Evolutionary conservation across 2,329 filamentous ascomycete species (phyloP), one percentile per base, ranked within the genome.

Genomic region (Pestalotiopsis fici): DNA sequence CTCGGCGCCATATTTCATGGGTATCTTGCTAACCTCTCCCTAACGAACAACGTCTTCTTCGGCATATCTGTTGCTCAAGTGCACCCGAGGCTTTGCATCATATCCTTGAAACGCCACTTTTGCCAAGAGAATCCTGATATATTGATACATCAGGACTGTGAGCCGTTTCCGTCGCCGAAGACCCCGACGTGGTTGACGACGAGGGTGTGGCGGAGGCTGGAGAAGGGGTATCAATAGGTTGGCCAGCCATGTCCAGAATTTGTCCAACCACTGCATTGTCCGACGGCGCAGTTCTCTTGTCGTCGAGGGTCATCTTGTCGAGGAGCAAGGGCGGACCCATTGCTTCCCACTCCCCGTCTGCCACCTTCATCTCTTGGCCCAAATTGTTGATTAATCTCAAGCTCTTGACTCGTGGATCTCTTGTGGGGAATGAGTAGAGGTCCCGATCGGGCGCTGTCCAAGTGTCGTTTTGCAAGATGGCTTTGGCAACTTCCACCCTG

Each of bases 381-480:
- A 65, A 43, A 31, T 74, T 69, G 59, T 68, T 70, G 31, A 74
- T 66, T 35, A 71, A 65, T 4, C 63, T 62, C 3, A 68, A 47
- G 18, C 54, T 69, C 47, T 71, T 67, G 21, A 67, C 54, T 59
- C 69, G 66, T 11, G 74, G 74, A 62, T 77, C 71, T 21, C 68
- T 67, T 43, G 73, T 62, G 47, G 43, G 70, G 23, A 74, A 60
- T 31, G 74, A 74, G 15, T 64, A 64, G n/a, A 70, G 39, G 31
- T 76, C 72, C 7, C 70, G 65, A 62, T 74, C 72, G 7, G 73
- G 67, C 5, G 79, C 78, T 4, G 75, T 73, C 84, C 83, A 87
- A 3, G 73, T 73, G 2, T 79, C 78, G 64, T 87, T 82, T 35
- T 81, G 77, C 23, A 86, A 78, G 25, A 88, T 72, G 7, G 85